Evolutionary conservation across 2,329 filamentous ascomycete genomes (phyloP).

Genomic region (Calycina herbarum): DNA sequence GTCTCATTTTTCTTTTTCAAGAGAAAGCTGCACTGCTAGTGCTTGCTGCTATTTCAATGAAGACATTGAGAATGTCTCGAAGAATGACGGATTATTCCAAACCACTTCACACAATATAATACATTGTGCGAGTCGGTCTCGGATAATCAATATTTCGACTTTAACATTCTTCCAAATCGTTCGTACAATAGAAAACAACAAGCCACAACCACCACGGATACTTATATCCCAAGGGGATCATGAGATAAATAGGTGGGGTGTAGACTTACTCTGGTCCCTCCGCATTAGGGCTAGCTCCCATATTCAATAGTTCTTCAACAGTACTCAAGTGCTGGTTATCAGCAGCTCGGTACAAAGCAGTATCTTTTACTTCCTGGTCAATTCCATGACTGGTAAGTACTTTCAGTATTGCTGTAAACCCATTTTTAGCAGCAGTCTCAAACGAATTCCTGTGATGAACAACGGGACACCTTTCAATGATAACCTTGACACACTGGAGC

Average conservation of each 20-base stretch:
- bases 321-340: conserved; percentile 4
- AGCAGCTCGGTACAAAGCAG: conserved; percentile 1
- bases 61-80: too few species aligned
- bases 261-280: conserved; percentile 7
- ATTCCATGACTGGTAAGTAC: conserved; percentile 5
- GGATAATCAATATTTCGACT: too few species aligned
- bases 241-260: neutral
- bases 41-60: too few species aligned
- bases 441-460: conserved; percentile 5
- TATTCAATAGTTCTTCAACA: conserved; percentile 1
- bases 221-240: too few species aligned
- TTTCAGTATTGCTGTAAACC: neutral
- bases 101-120: too few species aligned
- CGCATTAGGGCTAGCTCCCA: conserved; percentile 9
- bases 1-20: neutral
- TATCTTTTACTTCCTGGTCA: neutral
- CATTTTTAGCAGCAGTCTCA: conserved; percentile 7
- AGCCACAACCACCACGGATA: too few species aligned
- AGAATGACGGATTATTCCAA: too few species aligned
- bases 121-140: too few species aligned
- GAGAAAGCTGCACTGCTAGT: too few species aligned
- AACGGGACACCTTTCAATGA: conserved; percentile 3
- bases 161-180: too few species aligned
- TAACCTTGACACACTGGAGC: conserved; percentile 3
- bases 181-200: too few species aligned